A percentile compares a stretch with the other conserved stretches of the same genome.
phyloP scores from a whole-genome alignment of 2,329 filamentous ascomycete species.

The Fonsecaea erecta region DNA sequence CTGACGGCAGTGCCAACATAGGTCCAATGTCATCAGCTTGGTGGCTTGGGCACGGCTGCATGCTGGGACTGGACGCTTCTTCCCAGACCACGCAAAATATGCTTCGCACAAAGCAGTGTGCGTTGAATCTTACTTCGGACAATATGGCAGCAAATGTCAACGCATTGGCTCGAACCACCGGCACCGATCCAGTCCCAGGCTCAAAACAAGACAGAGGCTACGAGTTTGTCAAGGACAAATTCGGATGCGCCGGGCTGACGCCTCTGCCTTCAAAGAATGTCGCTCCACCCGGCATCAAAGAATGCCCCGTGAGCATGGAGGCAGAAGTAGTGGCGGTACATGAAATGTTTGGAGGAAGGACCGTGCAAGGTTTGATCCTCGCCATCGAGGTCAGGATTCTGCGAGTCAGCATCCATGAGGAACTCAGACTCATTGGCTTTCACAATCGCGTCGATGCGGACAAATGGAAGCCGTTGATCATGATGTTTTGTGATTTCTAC shows the following conservation, averaged over 20 bases:
- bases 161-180: slow-evolving; percentile 48
- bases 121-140: slow-evolving; percentile 50
- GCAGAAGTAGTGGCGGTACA: slow-evolving; percentile 44
- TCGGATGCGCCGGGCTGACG: slow-evolving; percentile 41
- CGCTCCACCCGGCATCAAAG: slow-evolving; percentile 43
- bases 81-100: slow-evolving; percentile 50
- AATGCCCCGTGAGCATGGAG: slow-evolving; percentile 54
- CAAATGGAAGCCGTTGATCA: slow-evolving; percentile 52
- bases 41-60: slow-evolving; percentile 52
- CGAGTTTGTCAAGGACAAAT: slow-evolving; percentile 49
- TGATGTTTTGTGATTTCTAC: slow-evolving; percentile 53
- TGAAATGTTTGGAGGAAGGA: slow-evolving; percentile 43
- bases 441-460: slow-evolving; percentile 51
- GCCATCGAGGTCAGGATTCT: slow-evolving; percentile 48
- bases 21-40: slow-evolving; percentile 52
- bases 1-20: slow-evolving; percentile 50
- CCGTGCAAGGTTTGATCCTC: slow-evolving; percentile 39
- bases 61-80: slow-evolving; percentile 47
- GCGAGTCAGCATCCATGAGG: slow-evolving; percentile 43
- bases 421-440: slow-evolving; percentile 45
- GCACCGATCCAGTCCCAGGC: slow-evolving; percentile 38
- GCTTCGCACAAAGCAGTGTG: slow-evolving; percentile 49
- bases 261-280: slow-evolving; percentile 44
- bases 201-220: slow-evolving; percentile 41
- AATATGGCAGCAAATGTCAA: slow-evolving; percentile 45